Evolutionary conservation across 371 early-diverging fungal genomes (phyloP).

Genomic region (Gilbertella persicaria): DNA sequence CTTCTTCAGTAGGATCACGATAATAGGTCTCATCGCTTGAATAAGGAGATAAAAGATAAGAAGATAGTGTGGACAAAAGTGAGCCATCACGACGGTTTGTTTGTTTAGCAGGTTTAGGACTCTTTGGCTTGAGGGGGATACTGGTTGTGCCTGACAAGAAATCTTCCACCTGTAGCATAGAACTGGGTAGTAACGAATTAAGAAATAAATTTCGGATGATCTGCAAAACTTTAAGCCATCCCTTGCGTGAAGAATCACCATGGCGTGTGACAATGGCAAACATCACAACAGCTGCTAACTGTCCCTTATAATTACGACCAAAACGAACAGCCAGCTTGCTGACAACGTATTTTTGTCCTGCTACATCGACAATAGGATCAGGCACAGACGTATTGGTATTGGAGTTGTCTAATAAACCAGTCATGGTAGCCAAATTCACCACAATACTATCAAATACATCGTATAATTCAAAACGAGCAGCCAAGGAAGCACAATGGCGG

Average conservation of each 20-base stretch:
- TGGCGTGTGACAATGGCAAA: conserved; percentile 78
- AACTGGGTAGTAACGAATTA: conserved; percentile 62
- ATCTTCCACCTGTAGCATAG: conserved; percentile 73
- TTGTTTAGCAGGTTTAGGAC: conserved; percentile 49
- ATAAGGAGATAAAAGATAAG: conserved; percentile 74
- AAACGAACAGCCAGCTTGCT: conserved; percentile 78
- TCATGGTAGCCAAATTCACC: conserved; percentile 73
- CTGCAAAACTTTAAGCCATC: conserved; percentile 76
- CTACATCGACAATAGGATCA: conserved; percentile 63
- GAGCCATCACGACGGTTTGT: conserved; percentile 65
- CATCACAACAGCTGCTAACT: conserved; percentile 84
- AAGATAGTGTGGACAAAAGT: conserved; percentile 75
- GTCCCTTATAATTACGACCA: conserved; percentile 86
- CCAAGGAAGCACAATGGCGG: conserved; percentile 76
- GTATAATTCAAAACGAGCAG: conserved; percentile 71
- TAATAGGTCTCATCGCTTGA: conserved; percentile 59
- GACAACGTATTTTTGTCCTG: conserved; percentile 66
- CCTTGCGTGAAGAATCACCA: conserved; percentile 68
- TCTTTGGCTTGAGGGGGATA: conserved; percentile 69
- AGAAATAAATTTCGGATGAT: conserved; percentile 83
- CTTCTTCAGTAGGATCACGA: conserved; percentile 74
- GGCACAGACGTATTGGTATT: conserved; percentile 49
- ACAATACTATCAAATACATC: conserved; percentile 82
- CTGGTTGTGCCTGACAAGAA: conserved; percentile 71
- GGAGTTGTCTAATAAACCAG: conserved; percentile 65